Evolutionary conservation across 345 rosid genomes (phyloP), one percentile per base, ranked within the genome.

Genomic region (Moricandia moricandioides): DNA sequence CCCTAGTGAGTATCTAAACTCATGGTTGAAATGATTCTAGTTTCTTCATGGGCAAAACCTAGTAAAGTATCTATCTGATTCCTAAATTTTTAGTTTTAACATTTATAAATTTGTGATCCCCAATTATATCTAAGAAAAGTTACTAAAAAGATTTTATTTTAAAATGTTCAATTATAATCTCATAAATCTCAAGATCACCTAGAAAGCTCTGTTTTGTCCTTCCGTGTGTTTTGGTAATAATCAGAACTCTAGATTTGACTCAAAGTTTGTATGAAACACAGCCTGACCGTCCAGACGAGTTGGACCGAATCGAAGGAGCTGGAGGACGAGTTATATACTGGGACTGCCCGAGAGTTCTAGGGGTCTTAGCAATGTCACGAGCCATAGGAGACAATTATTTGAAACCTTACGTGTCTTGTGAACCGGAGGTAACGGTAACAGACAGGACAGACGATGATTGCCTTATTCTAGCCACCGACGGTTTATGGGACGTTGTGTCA

Each of bases 221-320:
- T 56, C 9, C 13, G 8, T 27, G 62, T 27, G 39, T 30, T 58
- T 6, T 47, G 18, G n/a, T 29, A 5, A 10, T 2, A 4, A 33
- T 26, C 7, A 14, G 3, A 52, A 14, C n/a, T 27, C 13, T 57
- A 0, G 10, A 21, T 24, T 55, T 52, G 0, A 37, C 7, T 31
- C 3, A 6, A 47, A 58, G 18, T 26, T 34, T 47, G 14, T 63
- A 12, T 45, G 62, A 64, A 34, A 59, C 34, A 18, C 85, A 91
- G 97, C 98, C 97, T 77, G 97, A 93, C 81, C 85, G 93, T 8
- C 93, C 93, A 10, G 98, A 91, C 64, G 96, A 91, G 71, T 59
- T 91, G 65, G 70, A 83, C 1, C 84, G 98, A 69, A 93, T 93
- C 65, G 81, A 93, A 33, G 84, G 45, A 24, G 97, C 95, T 1